Conservation (phyloP, 2,329 filamentous ascomycete species). For the Penicillium freii region DNA sequence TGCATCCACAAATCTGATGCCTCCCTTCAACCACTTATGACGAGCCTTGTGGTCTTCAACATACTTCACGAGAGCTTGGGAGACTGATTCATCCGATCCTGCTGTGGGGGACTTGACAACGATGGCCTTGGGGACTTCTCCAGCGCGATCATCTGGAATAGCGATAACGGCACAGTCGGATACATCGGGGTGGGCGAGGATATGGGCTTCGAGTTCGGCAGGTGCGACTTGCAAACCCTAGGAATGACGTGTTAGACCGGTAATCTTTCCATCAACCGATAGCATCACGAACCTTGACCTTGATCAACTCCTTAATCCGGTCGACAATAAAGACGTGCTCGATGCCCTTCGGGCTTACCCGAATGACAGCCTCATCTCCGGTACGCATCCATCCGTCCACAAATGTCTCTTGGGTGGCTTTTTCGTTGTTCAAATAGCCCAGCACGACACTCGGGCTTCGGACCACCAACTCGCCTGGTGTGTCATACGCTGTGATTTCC, state of each 20-base stretch:
- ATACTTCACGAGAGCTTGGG: conserved; percentile 55
- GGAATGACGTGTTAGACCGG: conserved; percentile 1
- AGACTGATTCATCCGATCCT: conserved; percentile 50
- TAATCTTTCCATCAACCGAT: not conserved
- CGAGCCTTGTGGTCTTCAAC: conserved; percentile 61
- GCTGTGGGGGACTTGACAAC: conserved; percentile 58
- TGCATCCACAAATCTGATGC: conserved; percentile 56
- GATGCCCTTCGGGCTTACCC: conserved; percentile 60
- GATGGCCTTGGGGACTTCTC: conserved; percentile 64
- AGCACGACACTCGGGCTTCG: conserved; percentile 74
- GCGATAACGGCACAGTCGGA: conserved; percentile 77
- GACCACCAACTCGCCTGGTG: conserved; percentile 76
- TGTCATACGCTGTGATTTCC: conserved; percentile 69
- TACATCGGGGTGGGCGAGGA: conserved; percentile 72
- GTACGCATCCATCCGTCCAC: conserved; percentile 78
- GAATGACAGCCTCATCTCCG: conserved; percentile 77
- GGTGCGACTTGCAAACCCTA: conserved; percentile 80
- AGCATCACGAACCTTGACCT: conserved; percentile 62
- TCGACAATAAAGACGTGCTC: conserved; percentile 87
- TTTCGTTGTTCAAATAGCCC: conserved; percentile 83
- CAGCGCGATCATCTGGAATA: conserved; percentile 61
- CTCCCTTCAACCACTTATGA: conserved; percentile 63
- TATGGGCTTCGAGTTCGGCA: conserved; percentile 76
- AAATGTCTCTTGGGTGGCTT: conserved; percentile 79
- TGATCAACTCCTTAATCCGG: conserved; percentile 75